Base-by-base conservation (phyloP, 2,329 filamentous ascomycete genomes). In the Gremmenia infestans region DNA sequence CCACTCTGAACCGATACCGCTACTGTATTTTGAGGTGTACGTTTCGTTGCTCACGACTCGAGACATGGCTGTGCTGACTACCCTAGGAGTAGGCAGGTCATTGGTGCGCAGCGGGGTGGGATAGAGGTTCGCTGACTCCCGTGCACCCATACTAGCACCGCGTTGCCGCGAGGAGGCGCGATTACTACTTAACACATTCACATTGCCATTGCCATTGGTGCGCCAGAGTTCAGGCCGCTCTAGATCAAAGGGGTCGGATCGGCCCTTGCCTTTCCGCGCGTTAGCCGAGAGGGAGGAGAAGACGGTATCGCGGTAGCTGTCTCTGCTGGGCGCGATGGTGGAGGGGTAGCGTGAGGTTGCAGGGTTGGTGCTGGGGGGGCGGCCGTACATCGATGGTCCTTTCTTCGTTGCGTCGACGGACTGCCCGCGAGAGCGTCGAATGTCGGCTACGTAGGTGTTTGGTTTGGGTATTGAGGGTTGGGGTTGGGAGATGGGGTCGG, bases 241-340 rank as follows among this genome's bases (percentile, higher is more conserved):
- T n/a, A 86, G 73, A 61, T 87, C 83, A 64, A 86, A 86, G 1
- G 82, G 83, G 60, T 86, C 82, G 1, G 82, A 85, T 46, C 82
- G 80, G 67, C 83, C 82, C 64, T 81, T 82, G 63, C 78, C 79
- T 54, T 78, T 76, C 15, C 73, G 71, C 5, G 72, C 75, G 46
- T 73, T 74, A 46, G 77, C 73, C 0, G 65, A 66, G 50, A 63
- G 62, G 37, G 65, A 61, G 1, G 73, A 73, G 62, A 77, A 76
- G 52, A 74, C 59, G 15, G 75, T 74, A 50, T 71, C 72, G 61
- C 65, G 64, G 60, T 69, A 71, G 59, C 60, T 68, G 55, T 69
- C 67, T 52, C 67, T 47, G 67, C 64, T 54, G 56, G 67, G 52
- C 60, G 62, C 64, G 15, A 68, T 60, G 7, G 58, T 63, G 53